These are phyloP conservation scores for Parathielavia appendiculata DNA, from an alignment of 495 filamentous ascomycete species.

Conservation along the genomic window DNA sequence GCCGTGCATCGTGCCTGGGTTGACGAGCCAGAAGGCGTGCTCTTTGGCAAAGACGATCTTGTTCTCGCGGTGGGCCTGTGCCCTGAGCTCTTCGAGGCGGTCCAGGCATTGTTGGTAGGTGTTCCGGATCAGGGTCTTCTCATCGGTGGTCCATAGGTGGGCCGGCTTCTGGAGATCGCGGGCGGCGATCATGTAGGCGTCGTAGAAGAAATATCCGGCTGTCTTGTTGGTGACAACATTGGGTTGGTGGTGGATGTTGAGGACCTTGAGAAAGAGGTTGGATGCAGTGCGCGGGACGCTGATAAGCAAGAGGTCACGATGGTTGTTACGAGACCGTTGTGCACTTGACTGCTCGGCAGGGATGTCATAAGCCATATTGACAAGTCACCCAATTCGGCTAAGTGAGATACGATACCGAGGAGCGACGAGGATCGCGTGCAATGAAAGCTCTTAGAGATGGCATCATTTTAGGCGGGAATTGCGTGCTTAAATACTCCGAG, in stretches of 20 bases:
- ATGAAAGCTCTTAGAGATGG: neutral
- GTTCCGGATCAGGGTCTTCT: neutral
- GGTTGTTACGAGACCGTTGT: neutral
- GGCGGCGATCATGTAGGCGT: neutral
- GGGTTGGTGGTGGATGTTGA: constrained; percentile 13
- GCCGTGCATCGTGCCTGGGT: neutral
- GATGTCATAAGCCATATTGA: neutral
- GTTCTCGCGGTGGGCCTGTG: neutral
- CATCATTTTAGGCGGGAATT: neutral
- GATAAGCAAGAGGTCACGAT: constrained; percentile 3
- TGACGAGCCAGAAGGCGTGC: constrained; percentile 4
- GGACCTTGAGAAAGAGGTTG: constrained; percentile 12
- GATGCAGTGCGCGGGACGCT: constrained; percentile 12
- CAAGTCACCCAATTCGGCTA: neutral
- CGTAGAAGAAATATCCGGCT: constrained; percentile 13
- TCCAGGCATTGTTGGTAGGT: constrained; percentile 3
- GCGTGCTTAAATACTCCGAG: neutral
- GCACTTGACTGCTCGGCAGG: too few species aligned
- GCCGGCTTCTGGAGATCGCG: neutral
- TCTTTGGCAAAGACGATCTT: constrained; percentile 16
- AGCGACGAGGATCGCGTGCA: neutral
- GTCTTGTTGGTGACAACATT: neutral
- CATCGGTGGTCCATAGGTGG: constrained; percentile 4
- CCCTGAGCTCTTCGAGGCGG: neutral
- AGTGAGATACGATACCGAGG: neutral